Evolutionary conservation across 2,329 filamentous ascomycete genomes (phyloP).

Genomic region (Hymenoscyphus repandus): DNA sequence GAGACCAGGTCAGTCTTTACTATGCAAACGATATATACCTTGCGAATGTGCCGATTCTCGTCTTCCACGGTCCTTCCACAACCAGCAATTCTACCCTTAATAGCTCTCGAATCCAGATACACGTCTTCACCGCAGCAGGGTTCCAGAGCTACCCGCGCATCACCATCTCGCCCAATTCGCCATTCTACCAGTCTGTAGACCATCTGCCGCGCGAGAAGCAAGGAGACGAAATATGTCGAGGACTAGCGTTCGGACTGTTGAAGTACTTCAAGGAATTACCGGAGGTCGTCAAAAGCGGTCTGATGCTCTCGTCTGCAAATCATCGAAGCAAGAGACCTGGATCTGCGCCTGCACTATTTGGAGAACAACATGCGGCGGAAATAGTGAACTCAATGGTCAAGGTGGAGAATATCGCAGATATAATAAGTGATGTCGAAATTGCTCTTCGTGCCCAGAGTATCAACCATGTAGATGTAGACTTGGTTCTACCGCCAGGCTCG

Average conservation of each 20-base stretch:
- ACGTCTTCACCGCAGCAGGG: conserved; percentile 85
- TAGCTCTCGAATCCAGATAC: conserved; percentile 89
- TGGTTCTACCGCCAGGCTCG: conserved; percentile 74
- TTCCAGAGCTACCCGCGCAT: conserved; percentile 86
- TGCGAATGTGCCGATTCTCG: conserved; percentile 72
- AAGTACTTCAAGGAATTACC: conserved; percentile 93
- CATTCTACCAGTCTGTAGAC: conserved; percentile 85
- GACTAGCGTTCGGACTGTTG: conserved; percentile 83
- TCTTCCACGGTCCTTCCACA: conserved; percentile 90
- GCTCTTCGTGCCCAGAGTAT: conserved; percentile 77
- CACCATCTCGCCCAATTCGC: conserved; percentile 87
- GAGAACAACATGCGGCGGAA: conserved; percentile 88
- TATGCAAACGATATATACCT: conserved; percentile 81
- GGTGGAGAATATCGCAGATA: conserved; percentile 69
- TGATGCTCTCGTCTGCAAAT: conserved; percentile 47
- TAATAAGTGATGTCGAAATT: conserved; percentile 67
- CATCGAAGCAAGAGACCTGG: conserved; percentile 50
- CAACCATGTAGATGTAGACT: conserved; percentile 80
- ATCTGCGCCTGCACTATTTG: conserved; percentile 63
- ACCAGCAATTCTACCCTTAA: conserved; percentile 82
- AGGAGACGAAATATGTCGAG: conserved; percentile 88
- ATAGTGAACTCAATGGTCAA: conserved; percentile 78
- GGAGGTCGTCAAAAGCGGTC: conserved; percentile 64
- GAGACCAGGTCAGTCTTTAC: conserved; percentile 81
- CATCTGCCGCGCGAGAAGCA: conserved; percentile 90